Percentiles rank a stretch among this genome's conserved stretches.
Evolutionary conservation across 2,329 filamentous ascomycete species (phyloP).

Genomic region (Tolypocladium cylindrosporum): DNA sequence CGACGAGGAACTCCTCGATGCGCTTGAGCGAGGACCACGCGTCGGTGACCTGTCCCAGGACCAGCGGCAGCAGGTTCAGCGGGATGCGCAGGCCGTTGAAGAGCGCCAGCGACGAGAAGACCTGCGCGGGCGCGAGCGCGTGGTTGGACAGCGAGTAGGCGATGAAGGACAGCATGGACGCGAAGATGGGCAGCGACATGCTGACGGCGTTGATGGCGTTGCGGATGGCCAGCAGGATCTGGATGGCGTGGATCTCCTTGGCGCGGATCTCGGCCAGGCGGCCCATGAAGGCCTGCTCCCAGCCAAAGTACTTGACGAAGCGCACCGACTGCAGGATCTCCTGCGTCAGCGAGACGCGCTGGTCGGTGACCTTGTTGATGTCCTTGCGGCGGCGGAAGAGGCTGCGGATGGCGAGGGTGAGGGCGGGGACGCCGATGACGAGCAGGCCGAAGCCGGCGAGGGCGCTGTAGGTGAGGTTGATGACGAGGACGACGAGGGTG

Average conservation of each 20-base stretch:
- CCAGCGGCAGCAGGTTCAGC: constrained; percentile 77
- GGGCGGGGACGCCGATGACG: constrained; percentile 64
- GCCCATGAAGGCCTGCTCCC: constrained; percentile 79
- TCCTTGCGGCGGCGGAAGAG: constrained; percentile 64
- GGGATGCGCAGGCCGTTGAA: constrained; percentile 90
- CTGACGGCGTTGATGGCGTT: constrained; percentile 79
- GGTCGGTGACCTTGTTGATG: constrained; percentile 92
- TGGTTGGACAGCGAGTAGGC: constrained; percentile 62
- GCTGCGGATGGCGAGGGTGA: constrained; percentile 67
- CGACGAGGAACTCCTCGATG: constrained; percentile 78
- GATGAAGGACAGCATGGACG: constrained; percentile 91
- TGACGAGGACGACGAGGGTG: constrained; percentile 66
- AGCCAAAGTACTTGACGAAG: constrained; percentile 95
- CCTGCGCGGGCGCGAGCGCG: constrained; percentile 58
- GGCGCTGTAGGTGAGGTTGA: constrained; percentile 86
- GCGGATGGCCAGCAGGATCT: constrained; percentile 70
- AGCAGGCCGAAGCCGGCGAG: constrained; percentile 80
- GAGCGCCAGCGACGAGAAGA: constrained; percentile 88
- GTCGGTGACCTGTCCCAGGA: constrained; percentile 83
- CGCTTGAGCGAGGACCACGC: constrained; percentile 76
- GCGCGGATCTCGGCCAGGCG: constrained; percentile 65
- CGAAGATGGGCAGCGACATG: constrained; percentile 83
- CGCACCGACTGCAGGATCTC: constrained; percentile 85
- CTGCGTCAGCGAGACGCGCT: constrained; percentile 82
- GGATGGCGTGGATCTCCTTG: constrained; percentile 74